Evolutionary conservation across 1,284 basidiomycete species (phyloP).

Genomic region (Leccinum huronense): DNA sequence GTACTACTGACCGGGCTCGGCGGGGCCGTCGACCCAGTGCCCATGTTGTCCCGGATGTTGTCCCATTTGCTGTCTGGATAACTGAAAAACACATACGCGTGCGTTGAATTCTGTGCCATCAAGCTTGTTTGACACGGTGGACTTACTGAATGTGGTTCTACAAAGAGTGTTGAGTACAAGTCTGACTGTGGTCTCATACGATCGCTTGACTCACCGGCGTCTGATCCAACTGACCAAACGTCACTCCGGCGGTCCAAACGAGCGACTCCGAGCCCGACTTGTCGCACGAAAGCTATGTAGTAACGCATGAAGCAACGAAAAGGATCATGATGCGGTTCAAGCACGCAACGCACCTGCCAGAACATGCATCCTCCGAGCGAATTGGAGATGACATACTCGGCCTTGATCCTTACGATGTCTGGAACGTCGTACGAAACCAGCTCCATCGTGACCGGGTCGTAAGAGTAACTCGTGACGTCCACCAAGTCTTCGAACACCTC

Average conservation of each 20-base stretch:
- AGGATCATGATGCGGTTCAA: neutral
- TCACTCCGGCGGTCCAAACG: conserved; percentile 47
- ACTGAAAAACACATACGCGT: conserved; percentile 31
- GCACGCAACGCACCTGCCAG: conserved; percentile 60
- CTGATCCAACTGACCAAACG: conserved; percentile 56
- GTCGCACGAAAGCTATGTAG: conserved; percentile 58
- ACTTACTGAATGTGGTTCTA: conserved; percentile 66
- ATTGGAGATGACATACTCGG: conserved; percentile 66
- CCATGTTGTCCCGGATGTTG: conserved; percentile 66
- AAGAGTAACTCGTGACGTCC: conserved; percentile 78
- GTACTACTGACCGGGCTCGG: conserved; percentile 18
- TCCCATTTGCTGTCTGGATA: conserved; percentile 68
- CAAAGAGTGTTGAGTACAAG: rapidly evolving
- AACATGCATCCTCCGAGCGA: conserved; percentile 78
- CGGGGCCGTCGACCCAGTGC: conserved; percentile 26
- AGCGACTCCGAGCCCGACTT: conserved; percentile 58
- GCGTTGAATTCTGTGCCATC: neutral
- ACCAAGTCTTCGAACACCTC: conserved; percentile 68
- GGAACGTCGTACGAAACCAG: conserved; percentile 83
- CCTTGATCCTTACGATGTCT: conserved; percentile 70
- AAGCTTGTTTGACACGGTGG: neutral
- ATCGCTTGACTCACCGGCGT: conserved; percentile 38
- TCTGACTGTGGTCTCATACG: neutral
- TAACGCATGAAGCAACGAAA: neutral
- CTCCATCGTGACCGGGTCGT: conserved; percentile 62